phyloP scores from a whole-genome alignment of 805 yeast genomes.

The Scheffersomyces spartinae region DNA sequence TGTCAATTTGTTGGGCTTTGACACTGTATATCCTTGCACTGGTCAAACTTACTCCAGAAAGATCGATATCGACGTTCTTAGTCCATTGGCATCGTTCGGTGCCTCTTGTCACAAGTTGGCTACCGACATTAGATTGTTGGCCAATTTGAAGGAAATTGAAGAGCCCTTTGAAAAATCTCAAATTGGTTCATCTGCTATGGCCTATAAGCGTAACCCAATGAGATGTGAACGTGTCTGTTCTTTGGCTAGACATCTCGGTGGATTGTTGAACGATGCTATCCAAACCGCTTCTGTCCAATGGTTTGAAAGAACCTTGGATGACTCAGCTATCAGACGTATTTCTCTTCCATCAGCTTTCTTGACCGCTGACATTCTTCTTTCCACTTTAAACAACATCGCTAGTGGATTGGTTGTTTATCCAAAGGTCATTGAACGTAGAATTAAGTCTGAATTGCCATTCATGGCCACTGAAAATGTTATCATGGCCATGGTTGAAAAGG shows the following conservation, averaged over 20 bases:
- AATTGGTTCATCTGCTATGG: conserved; percentile 98
- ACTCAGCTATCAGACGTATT: conserved; percentile 95
- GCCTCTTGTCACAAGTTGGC: conserved; percentile 97
- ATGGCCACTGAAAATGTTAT: conserved; percentile 99
- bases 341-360: conserved; percentile 93
- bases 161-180: conserved; percentile 99
- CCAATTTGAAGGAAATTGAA: conserved; percentile 93
- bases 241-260: conserved; percentile 90
- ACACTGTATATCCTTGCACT: conserved; percentile 91
- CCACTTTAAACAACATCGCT: conserved; percentile 84
- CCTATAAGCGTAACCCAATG: conserved; percentile 99
- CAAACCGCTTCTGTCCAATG: conserved; percentile 98
- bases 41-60: conserved; percentile 99
- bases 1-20: conserved; percentile 86
- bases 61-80: conserved; percentile 88
- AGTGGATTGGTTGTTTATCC: conserved; percentile 97
- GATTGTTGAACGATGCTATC: conserved; percentile 83
- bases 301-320: conserved; percentile 98
- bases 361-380: conserved; percentile 85
- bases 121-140: conserved; percentile 89
- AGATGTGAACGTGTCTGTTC: conserved; percentile 98
- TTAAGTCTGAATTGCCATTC: conserved; percentile 88
- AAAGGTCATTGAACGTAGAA: conserved; percentile 95
- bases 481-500: conserved; percentile 99
- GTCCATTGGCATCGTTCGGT: conserved; percentile 89